Percentiles rank a stretch among this genome's conserved stretches.
phyloP scores from a whole-genome alignment of 2,329 filamentous ascomycete species.

The Claviceps monticola region DNA sequence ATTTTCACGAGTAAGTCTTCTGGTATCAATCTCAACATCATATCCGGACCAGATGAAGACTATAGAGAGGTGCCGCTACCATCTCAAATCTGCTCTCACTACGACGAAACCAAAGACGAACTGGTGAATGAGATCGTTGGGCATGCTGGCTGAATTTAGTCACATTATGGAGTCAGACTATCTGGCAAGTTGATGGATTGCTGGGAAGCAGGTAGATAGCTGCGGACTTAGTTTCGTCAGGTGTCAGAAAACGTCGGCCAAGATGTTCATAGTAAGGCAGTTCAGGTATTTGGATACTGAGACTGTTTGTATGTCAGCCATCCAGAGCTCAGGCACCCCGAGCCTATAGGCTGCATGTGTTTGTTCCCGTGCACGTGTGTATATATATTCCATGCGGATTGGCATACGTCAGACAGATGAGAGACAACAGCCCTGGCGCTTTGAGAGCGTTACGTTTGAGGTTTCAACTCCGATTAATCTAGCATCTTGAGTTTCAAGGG shows the following conservation, averaged over 20 bases:
- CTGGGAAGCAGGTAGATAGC: not conserved
- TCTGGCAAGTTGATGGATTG: not conserved
- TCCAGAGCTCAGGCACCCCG: not conserved
- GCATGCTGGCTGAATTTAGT: conserved; percentile 55
- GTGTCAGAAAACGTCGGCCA: not conserved
- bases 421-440: not conserved
- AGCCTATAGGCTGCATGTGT: not conserved
- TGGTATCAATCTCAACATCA: conserved; percentile 76
- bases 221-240: not conserved
- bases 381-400: not conserved
- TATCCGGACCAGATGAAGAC: conserved; percentile 58
- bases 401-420: not conserved
- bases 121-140: conserved; percentile 90
- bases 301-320: not conserved
- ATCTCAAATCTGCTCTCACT: conserved; percentile 74
- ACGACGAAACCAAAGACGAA: conserved; percentile 54
- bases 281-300: not conserved
- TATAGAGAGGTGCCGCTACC: conserved; percentile 79
- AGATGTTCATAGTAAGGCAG: not conserved
- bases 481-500: not conserved
- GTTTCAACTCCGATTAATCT: not conserved
- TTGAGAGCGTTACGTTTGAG: not conserved
- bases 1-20: conserved; percentile 83
- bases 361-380: not conserved
- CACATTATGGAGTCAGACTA: not conserved